Evolutionary conservation across 2,329 filamentous ascomycete species (phyloP), one percentile per base, ranked within the genome.

Genomic region (Neocucurbitaria cava): DNA sequence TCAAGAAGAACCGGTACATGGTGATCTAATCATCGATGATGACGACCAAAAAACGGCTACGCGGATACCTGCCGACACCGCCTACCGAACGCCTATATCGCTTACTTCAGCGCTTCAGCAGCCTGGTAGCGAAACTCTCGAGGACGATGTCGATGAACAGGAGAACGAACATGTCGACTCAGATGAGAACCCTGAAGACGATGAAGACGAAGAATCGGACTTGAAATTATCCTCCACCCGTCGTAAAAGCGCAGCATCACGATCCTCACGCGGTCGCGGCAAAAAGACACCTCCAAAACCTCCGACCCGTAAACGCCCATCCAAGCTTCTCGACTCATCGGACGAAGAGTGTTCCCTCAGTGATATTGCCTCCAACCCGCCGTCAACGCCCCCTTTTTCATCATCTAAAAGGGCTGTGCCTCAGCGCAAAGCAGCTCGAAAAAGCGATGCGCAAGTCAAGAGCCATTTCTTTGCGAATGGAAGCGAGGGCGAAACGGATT

Each of bases 181-280:
- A 17, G 10, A 10, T 2, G 78, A 82, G 8, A 82, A 83, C 54
- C 35, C 46, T 11, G 30, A 45, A n/a, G 35, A 50, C 3, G 35
- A 42, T 9, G 81, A 84, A 21, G 52, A 54, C 5, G 52, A 61
- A 26, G 47, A 63, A 5, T 51, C 58, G 28, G 23, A 42, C 15
- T 31, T 39, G 18, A 36, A 17, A 31, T 53, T 18, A 44, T 52
- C 35, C 40, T 21, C 15, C n/a, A 45, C 21, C 50, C 58, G 56
- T 3, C 63, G 61, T 18, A 66, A 61, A 33, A 46, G 2, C 21
- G 31, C 15, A 35, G 13, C 3, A 13, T 17, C 13, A 8, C 49
- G 39, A 24, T 41, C 33, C 5, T 5, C 52, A 18, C 41, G 31
- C 28, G 30, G 44, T 30, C 42, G 56, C 8, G 10, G 8, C 10